Percentiles rank a stretch among this genome's conserved stretches.
phyloP scores from a whole-genome alignment of 2,329 filamentous ascomycete genomes.

The Colletotrichum cordylinicola region DNA sequence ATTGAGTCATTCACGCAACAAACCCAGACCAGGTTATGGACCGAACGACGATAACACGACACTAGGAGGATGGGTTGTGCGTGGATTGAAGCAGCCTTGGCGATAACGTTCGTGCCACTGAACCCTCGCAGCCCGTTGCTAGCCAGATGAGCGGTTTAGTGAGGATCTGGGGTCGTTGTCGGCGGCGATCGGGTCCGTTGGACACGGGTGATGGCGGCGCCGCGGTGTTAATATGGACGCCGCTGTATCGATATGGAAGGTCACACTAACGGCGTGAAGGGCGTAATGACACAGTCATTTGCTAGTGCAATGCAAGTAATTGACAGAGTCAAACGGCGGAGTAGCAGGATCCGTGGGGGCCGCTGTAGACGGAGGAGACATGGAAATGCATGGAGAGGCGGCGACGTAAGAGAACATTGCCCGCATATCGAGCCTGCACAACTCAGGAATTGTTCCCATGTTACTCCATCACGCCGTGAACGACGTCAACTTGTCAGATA shows the following conservation, averaged over 20 bases:
- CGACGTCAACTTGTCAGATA: not conserved
- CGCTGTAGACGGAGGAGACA: not conserved
- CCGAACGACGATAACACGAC: not conserved
- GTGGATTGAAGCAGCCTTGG: not conserved
- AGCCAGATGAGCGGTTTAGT: not conserved
- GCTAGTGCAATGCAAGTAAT: not conserved
- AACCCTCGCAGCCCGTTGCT: not conserved
- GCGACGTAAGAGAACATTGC: not conserved
- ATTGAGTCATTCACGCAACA: slow-evolving; percentile 8
- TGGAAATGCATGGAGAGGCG: not conserved
- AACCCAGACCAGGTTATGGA: not conserved
- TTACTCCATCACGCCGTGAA: not conserved
- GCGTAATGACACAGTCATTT: not conserved
- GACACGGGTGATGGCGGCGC: not conserved
- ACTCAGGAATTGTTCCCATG: not conserved
- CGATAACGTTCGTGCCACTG: not conserved
- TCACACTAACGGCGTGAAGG: not conserved
- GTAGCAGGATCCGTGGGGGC: not conserved
- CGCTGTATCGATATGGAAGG: not conserved
- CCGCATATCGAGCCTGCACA: not conserved
- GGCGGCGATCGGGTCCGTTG: not conserved
- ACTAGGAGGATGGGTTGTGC: not conserved
- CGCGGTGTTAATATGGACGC: not conserved
- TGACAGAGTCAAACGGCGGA: not conserved
- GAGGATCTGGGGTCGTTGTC: not conserved